Evolutionary conservation across 1,284 basidiomycete genomes (phyloP).

Genomic region (Ustilago trichophora): DNA sequence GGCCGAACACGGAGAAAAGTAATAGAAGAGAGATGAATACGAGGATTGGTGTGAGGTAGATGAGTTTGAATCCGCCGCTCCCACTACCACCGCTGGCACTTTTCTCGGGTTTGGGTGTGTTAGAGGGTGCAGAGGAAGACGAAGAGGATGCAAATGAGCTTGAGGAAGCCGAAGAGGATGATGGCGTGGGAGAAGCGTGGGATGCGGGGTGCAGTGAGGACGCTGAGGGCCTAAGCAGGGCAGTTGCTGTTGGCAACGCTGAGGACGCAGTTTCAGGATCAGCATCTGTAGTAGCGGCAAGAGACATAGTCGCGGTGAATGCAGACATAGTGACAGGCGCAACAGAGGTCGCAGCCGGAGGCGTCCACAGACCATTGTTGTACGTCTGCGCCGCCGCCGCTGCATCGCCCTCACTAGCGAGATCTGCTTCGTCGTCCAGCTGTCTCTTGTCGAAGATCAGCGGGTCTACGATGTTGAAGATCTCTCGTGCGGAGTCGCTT

Average conservation of each 20-base stretch:
- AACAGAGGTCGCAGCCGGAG: conserved; percentile 6
- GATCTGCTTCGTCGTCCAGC: conserved; percentile 1
- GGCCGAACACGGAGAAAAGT: conserved; percentile 46
- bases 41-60: conserved; percentile 53
- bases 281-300: not conserved
- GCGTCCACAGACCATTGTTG: conserved; percentile 42
- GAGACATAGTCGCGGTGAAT: conserved; percentile 6
- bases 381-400: conserved; percentile 11
- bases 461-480: not conserved
- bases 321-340: not conserved
- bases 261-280: not conserved
- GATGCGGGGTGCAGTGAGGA: not conserved
- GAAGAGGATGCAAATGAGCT: conserved; percentile 7
- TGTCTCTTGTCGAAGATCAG: conserved; percentile 7
- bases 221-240: too few relatives aligned
- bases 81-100: not conserved
- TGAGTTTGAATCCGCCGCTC: conserved; percentile 42
- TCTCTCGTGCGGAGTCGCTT: not conserved
- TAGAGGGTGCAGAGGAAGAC: not conserved
- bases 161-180: conserved; percentile 5
- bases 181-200: not conserved
- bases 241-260: too few relatives aligned
- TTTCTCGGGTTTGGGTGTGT: not conserved
- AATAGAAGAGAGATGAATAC: conserved; percentile 49
- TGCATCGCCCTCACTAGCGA: not conserved